Evolutionary conservation across 345 rosid species (phyloP), one percentile per base, ranked within the genome.

Genomic region (Alliaria petiolata): DNA sequence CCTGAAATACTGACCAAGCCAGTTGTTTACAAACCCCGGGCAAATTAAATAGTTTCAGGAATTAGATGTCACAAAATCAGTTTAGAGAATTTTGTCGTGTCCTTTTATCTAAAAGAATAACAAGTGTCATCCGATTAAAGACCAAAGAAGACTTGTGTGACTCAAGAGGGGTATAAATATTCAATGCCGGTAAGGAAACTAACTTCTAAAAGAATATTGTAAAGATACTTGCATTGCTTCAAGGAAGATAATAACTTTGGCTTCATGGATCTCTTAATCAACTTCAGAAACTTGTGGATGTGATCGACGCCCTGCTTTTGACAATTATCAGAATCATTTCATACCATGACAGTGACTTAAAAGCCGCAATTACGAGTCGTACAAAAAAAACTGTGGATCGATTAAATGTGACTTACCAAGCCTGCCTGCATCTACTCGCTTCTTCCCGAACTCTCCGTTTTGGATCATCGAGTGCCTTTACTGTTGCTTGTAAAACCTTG

Each of bases 361-460:
- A 62, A 25, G 2, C 55, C 16, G 7, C n/a, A 35, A 11, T 43
- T 62, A 7, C 15, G 8, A 63, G 65, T 16, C 30, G 26, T 4
- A 15, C n/a, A n/a, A 22, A 31, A 15, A 46, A 3, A 6, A 17
- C 2, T 12, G 9, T 12, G 9, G 6, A 47, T 22, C 19, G 10
- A 10, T 4, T 12, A 38, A 30, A 46, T 3, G 54, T 10, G 31
- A 70, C 85, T 71, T 62, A 93, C 98, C 98, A 91, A 51, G 93
- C 88, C 71, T 83, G 93, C 57, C 87, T 81, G 78, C 98, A 87
- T 83, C 76, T 82, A 45, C 85, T 82, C 35, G 97, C 95, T 83
- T 93, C 96, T 74, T 58, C 79, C 36, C 97, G 93, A 66, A 93
- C 98, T 26, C 70, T 83, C 51, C 96, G 83, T 84, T 91, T 91